These are phyloP conservation scores for Sporothrix schenckii DNA, from an alignment of 2,329 filamentous ascomycete genomes.

Conservation along the genomic window DNA sequence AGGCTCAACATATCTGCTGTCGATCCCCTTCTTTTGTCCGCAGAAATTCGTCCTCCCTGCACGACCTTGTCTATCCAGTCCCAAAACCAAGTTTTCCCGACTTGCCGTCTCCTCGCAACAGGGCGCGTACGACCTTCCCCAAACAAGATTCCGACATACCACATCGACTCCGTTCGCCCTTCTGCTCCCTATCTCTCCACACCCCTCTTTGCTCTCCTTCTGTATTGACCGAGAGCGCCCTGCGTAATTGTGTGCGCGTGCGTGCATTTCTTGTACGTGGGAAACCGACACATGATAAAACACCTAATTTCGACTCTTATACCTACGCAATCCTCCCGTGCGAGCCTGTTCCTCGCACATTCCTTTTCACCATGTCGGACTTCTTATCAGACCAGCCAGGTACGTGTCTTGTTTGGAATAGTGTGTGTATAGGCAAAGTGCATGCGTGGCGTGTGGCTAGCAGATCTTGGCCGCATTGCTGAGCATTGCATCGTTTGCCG, in stretches of 20 bases:
- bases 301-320: conserved; percentile 14
- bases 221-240: neutral
- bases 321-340: neutral
- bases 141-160: conserved; percentile 16
- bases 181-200: conserved; percentile 5
- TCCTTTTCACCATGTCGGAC: conserved; percentile 32
- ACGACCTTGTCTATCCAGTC: conserved; percentile 24
- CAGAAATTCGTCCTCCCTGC: conserved; percentile 14
- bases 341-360: conserved; percentile 19
- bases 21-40: conserved; percentile 28
- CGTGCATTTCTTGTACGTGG: conserved; percentile 19
- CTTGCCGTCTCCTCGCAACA: conserved; percentile 28
- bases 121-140: conserved; percentile 6
- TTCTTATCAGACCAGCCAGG: conserved; percentile 34
- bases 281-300: conserved; percentile 6
- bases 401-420: conserved; percentile 27
- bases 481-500: conserved; percentile 11
- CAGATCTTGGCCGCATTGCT: conserved; percentile 23
- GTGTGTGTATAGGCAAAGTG: conserved; percentile 16
- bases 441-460: conserved; percentile 30
- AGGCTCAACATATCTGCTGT: conserved; percentile 27
- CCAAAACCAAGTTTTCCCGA: conserved; percentile 27
- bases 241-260: conserved; percentile 3
- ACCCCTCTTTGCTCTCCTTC: neutral
- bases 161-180: neutral